phyloP scores from a whole-genome alignment of 306 rosid species.

The Comarum palustre region DNA sequence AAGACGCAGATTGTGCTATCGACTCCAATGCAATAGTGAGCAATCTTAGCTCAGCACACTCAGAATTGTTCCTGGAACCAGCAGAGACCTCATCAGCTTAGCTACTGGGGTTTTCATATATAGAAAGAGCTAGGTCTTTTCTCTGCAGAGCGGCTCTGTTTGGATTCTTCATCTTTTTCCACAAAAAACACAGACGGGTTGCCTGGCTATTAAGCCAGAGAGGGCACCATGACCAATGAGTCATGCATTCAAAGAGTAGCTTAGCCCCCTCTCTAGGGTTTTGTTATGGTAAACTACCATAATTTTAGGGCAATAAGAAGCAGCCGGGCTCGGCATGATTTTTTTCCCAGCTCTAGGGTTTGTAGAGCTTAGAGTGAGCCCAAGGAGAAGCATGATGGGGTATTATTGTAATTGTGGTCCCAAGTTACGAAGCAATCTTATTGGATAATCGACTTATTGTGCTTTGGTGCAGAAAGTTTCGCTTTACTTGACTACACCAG shows the following conservation, averaged over 20 bases:
- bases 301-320: slow-evolving; percentile 4
- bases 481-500: slow-evolving; percentile 6
- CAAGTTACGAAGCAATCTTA: neutral
- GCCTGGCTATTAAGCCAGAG: neutral
- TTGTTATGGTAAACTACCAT: slow-evolving; percentile 1
- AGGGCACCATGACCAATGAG: neutral
- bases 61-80: neutral
- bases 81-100: neutral
- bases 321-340: slow-evolving; percentile 16
- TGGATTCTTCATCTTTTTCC: neutral
- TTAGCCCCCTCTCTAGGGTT: slow-evolving; percentile 3
- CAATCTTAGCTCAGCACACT: neutral
- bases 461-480: slow-evolving; percentile 9
- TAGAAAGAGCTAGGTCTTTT: neutral
- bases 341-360: slow-evolving; percentile 12
- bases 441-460: neutral
- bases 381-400: neutral
- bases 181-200: slow-evolving; percentile 5
- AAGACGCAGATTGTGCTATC: neutral
- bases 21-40: slow-evolving; percentile 3
- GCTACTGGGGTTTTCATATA: neutral
- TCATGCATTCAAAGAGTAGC: slow-evolving; percentile 2
- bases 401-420: slow-evolving; percentile 12
- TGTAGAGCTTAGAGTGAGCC: slow-evolving; percentile 8
- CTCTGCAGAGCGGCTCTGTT: slow-evolving; percentile 1